Conservation (phyloP, 768 basidiomycete genomes). For the Pisolithus orientalis region DNA sequence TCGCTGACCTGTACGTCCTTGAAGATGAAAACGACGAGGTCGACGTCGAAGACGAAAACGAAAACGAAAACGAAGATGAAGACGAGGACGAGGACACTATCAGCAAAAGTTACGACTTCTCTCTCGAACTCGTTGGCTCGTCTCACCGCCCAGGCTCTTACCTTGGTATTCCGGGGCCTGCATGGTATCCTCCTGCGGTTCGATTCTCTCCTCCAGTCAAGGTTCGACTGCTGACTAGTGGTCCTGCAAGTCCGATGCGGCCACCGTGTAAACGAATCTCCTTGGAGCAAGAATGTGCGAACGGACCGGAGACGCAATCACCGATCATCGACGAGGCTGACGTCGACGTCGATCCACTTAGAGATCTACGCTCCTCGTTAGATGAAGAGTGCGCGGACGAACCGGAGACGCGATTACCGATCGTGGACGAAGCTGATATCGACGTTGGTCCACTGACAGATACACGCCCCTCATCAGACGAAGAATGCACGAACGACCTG, state of each 20-base stretch:
- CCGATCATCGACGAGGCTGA: neutral
- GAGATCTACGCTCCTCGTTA: no score
- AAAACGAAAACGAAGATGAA: no score
- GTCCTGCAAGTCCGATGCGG: neutral
- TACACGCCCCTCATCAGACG: no score
- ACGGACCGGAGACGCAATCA: no score
- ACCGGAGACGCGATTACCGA: no score
- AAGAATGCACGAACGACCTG: no score
- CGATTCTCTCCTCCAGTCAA: neutral
- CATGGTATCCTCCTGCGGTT: neutral
- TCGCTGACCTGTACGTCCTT: neutral
- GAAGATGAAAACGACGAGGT: neutral
- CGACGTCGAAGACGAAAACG: no score
- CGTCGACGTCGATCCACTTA: no score
- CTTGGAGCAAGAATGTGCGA: neutral
- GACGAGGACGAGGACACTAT: neutral
- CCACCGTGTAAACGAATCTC: neutral
- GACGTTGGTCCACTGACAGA: no score
- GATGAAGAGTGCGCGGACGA: no score
- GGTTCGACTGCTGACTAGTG: neutral
- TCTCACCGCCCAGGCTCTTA: conserved; percentile 3
- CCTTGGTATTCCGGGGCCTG: neutral
- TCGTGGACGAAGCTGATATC: no score
- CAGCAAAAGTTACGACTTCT: conserved; percentile 5
- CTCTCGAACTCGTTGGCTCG: conserved; percentile 1